These are phyloP conservation scores for Porpolomopsis calyptriformis DNA, from an alignment of 768 basidiomycete genomes.

Conservation along the genomic window DNA sequence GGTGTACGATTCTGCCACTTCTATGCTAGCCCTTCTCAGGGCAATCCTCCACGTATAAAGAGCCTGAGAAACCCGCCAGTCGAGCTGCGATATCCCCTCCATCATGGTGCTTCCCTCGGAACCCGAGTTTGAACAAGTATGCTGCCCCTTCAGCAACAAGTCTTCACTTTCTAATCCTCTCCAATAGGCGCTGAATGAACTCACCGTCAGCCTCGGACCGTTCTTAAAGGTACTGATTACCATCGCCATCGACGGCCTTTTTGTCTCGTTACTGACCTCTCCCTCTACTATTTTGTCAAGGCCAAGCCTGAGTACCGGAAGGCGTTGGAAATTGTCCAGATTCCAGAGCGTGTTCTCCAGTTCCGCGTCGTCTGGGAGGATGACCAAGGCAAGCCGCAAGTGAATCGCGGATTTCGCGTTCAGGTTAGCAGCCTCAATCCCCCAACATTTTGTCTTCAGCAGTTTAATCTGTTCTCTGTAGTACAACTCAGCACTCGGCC, in stretches of 20 bases:
- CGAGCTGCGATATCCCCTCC: conserved; percentile 1
- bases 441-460: not conserved
- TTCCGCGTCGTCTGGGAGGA: conserved; percentile 77
- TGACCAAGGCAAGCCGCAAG: conserved; percentile 51
- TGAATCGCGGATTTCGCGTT: conserved; percentile 66
- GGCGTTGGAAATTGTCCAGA: conserved; percentile 52
- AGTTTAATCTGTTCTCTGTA: conserved; percentile 19
- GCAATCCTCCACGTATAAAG: no score
- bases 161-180: not conserved
- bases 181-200: conserved; percentile 51
- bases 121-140: conserved; percentile 60
- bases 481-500: conserved; percentile 72
- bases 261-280: not conserved
- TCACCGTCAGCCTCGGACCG: conserved; percentile 47
- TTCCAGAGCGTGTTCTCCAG: conserved; percentile 46
- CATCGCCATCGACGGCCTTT: not conserved
- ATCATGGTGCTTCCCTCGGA: conserved; percentile 40
- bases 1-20: no score
- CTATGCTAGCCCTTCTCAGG: no score
- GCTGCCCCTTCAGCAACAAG: not conserved
- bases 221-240: conserved; percentile 36
- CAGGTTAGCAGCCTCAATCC: conserved; percentile 35
- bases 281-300: not conserved
- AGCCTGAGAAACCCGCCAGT: no score
- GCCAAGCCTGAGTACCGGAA: conserved; percentile 59